phyloP scores from a whole-genome alignment of 345 rosid genomes.

The Aurinia saxatilis region DNA sequence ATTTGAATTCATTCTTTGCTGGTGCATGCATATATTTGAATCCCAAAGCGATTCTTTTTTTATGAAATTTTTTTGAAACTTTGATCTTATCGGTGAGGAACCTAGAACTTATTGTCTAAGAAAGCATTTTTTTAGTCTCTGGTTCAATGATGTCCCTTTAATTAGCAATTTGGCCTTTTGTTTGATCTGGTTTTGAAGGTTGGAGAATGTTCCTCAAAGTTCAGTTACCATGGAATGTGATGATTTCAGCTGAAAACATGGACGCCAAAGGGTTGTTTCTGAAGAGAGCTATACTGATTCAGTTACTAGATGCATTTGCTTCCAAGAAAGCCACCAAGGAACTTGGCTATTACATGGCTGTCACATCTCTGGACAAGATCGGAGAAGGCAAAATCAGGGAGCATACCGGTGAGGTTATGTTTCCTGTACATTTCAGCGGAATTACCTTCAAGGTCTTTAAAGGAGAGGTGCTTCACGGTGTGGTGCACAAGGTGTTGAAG shows the following conservation, averaged over 20 bases:
- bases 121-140: neutral
- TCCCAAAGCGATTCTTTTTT: neutral
- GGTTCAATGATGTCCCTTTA: neutral
- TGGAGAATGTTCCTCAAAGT: conserved; percentile 64
- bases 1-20: neutral
- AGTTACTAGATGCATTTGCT: conserved; percentile 58
- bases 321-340: conserved; percentile 61
- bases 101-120: neutral
- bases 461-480: conserved; percentile 73
- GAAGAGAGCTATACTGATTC: conserved; percentile 51
- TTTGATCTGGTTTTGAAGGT: neutral
- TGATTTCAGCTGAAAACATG: conserved; percentile 60
- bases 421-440: conserved; percentile 64
- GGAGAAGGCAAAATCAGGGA: conserved; percentile 78
- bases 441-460: conserved; percentile 72
- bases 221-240: conserved; percentile 68
- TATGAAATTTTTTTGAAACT: neutral
- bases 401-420: conserved; percentile 63
- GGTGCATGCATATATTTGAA: conserved; percentile 9
- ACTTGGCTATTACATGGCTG: conserved; percentile 57
- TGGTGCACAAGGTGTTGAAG: conserved; percentile 65
- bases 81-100: neutral
- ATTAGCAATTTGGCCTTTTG: neutral
- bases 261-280: conserved; percentile 67
- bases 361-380: conserved; percentile 48